Evolutionary conservation across 2,329 filamentous ascomycete species (phyloP).

Genomic region (Fusarium piperis): DNA sequence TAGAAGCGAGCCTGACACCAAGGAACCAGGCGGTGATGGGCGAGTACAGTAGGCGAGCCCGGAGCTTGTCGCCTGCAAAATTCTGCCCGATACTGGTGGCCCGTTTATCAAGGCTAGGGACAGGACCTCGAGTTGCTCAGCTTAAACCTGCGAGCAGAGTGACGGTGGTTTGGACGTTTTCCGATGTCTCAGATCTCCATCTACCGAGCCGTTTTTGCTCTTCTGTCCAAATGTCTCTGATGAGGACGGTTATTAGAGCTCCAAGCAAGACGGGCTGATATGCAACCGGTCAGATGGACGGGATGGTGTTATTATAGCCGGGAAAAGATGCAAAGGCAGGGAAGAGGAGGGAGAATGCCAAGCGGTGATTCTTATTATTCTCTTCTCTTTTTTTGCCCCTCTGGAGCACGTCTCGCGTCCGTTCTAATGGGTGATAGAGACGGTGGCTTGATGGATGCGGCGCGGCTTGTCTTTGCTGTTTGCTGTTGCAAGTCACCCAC

Average conservation of each 20-base stretch:
- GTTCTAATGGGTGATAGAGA: not conserved
- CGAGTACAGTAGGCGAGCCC: not conserved
- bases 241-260: not conserved
- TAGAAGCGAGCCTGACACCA: not conserved
- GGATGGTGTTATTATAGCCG: not conserved
- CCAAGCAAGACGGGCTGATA: not conserved
- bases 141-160: conserved; percentile 9
- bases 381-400: not conserved
- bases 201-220: not conserved
- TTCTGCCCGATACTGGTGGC: conserved; percentile 13
- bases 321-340: not conserved
- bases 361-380: not conserved
- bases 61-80: conserved; percentile 12
- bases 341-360: not conserved
- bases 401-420: not conserved
- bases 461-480: not conserved
- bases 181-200: conserved; percentile 10
- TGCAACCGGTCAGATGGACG: conserved; percentile 1
- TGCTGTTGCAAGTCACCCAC: not conserved
- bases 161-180: conserved; percentile 4
- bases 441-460: not conserved
- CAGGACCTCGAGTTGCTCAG: not conserved
- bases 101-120: conserved; percentile 15
- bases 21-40: not conserved
- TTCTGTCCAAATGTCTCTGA: conserved; percentile 3